Base-by-base conservation (phyloP, 2,329 filamentous ascomycete species). In the Penicillium sclerotiorum region DNA sequence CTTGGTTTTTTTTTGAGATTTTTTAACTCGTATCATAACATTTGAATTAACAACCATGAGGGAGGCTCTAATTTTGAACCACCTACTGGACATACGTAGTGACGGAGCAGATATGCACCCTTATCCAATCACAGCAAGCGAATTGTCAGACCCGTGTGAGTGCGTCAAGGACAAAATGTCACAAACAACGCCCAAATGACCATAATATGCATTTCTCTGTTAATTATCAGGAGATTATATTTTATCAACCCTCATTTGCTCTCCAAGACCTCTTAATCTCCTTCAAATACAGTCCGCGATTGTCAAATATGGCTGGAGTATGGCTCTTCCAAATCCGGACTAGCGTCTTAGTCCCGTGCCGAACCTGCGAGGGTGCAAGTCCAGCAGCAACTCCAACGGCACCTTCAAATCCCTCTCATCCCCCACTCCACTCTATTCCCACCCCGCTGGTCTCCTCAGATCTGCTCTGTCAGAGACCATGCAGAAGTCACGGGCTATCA, bases 401-500 rank as follows among this genome's bases (percentile, higher is more conserved):
- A 58, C 55, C 57, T 57, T 58, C 55, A 60, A 55, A 45, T n/a
- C 52, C 56, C 56, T 55, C 52, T 50, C 50, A 56, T 53, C 59
- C 46, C 56, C 55, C 52, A 52, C 56, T 59, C 52, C 55, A 40
- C 52, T 63, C 58, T 53, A 61, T 45, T 36, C 17, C 21, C 43
- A 35, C 42, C 61, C 56, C 55, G 57, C 50, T 58, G 57, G 57
- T 61, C 57, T 62, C 58, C 42, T 58, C 52, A 60, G 49, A 60
- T 62, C 61, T 45, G 47, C 57, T 51, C 53, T 57, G 59, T 62
- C 53, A 67, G 66, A 68, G 65, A 68, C 68, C 62, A 76, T 76
- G 73, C 72, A 76, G 61, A 74, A 73, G 68, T 72, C 68, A 62
- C 69, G 70, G 66, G 67, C 69, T 57, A 67, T 70, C 59, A 69